Evolutionary conservation across 78 protist genomes (phyloP), one percentile per base, ranked within the genome.

Genomic region (Capsaspora owczarzaki): DNA sequence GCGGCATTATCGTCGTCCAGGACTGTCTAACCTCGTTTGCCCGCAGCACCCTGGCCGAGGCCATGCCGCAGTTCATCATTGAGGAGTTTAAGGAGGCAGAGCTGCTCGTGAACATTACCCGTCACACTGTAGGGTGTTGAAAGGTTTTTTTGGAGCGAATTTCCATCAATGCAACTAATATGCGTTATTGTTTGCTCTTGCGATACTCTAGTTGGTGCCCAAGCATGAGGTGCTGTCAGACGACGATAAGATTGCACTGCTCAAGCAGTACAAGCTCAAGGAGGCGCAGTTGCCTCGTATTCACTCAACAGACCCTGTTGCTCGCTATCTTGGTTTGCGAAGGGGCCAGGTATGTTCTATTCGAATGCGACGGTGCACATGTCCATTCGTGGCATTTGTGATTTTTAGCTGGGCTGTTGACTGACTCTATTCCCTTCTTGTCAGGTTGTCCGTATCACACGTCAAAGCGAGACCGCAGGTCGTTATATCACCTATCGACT

Each of bases 391-490:
- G 77, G 77, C 49, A 14, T 72, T 14, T 72, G 31, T 31, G 37
- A 20, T 0, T 31, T 69, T 31, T 72, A 22, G 37, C 31, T 12
- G 29, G 43, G 19, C 43, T 33, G 6, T 10, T 29, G 46, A 43
- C 22, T 27, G 49, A 25, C 46, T 38, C 31, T 33, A 46, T 40
- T 31, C 27, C 46, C 20, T 29, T 38, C 77, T 27, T 77, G 81
- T 23, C 74, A 87, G 61, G 93, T 90, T 0, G 89, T 93, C 42
- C 31, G 46, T 35, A 91, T 91, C 77, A 33, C 61, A 35, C 78
- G 94, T 0, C 44, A 78, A 31, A 40, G 76, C 5, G 94, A 93
- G 46, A 89, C 94, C 0, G 94, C 96, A 5, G 93, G 96, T 1
- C 46, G 85, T n/a, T 91, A 89, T 78, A 87, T 87, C 53, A 87